phyloP scores from a whole-genome alignment of 805 yeast genomes.

The Priceomyces castillae region DNA sequence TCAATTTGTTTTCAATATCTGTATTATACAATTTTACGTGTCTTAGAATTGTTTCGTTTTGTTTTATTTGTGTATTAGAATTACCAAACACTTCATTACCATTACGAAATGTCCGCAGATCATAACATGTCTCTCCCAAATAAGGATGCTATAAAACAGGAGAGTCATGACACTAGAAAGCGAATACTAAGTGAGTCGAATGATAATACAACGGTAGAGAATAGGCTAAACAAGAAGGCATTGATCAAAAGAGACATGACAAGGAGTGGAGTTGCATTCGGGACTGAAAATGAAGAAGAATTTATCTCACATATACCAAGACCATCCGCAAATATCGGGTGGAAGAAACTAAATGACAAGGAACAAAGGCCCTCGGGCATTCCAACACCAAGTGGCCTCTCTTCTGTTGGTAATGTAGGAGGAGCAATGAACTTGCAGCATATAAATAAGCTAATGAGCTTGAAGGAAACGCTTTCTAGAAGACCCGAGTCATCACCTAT shows the following conservation, averaged over 20 bases:
- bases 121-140: neutral
- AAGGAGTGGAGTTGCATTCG: slow-evolving; percentile 1
- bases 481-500: neutral
- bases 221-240: slow-evolving; percentile 10
- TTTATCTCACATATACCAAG: slow-evolving; percentile 9
- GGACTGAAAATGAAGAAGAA: neutral
- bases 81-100: neutral
- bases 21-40: neutral
- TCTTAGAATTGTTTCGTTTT: neutral
- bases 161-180: slow-evolving; percentile 9
- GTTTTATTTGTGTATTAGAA: slow-evolving; percentile 1
- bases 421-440: slow-evolving; percentile 13
- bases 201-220: slow-evolving; percentile 5
- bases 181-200: slow-evolving; percentile 18
- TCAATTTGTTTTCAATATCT: neutral
- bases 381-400: slow-evolving; percentile 6
- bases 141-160: neutral
- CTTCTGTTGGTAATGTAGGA: neutral
- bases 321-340: slow-evolving; percentile 3
- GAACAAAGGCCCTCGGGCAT: slow-evolving; percentile 5
- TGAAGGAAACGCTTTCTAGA: slow-evolving; percentile 7
- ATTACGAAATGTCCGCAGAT: neutral
- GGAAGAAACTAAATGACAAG: slow-evolving; percentile 3
- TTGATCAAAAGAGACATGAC: slow-evolving; percentile 21
- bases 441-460: slow-evolving; percentile 15